These are phyloP conservation scores for Syzygium syzygioides DNA, from an alignment of 441 rosid species.

Conservation along the genomic window DNA sequence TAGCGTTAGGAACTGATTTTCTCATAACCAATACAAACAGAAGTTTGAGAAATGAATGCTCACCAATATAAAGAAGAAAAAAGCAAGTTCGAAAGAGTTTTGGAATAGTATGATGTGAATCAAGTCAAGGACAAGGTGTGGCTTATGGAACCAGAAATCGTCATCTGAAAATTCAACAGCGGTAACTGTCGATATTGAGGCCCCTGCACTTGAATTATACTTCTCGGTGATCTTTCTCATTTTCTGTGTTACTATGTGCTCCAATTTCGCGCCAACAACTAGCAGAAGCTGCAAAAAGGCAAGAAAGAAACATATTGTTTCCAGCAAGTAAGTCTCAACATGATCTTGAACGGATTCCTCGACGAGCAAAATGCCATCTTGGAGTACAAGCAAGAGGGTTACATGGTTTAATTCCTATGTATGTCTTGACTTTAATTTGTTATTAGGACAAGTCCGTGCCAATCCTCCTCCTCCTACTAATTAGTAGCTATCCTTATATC, in stretches of 20 bases:
- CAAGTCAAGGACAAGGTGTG: background rate
- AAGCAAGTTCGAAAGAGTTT: background rate
- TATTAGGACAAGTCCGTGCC: background rate
- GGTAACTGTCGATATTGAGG: background rate
- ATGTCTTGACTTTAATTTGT: background rate
- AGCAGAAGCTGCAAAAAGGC: background rate
- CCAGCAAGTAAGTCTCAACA: background rate
- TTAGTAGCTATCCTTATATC: background rate
- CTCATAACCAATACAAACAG: background rate
- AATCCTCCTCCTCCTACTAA: background rate
- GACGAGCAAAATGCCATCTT: background rate
- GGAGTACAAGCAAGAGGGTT: background rate
- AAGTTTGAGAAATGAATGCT: background rate
- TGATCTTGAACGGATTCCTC: background rate
- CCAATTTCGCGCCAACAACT: background rate
- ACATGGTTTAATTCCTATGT: background rate
- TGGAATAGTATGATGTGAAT: background rate
- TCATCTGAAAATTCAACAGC: background rate
- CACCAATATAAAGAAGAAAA: background rate
- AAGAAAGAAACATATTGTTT: background rate
- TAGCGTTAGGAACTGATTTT: background rate
- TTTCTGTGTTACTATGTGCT: background rate
- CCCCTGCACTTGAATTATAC: background rate
- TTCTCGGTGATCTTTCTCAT: background rate
- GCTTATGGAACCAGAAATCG: background rate